Evolutionary conservation across 768 basidiomycete genomes (phyloP).

Genomic region (Suillus americanus): DNA sequence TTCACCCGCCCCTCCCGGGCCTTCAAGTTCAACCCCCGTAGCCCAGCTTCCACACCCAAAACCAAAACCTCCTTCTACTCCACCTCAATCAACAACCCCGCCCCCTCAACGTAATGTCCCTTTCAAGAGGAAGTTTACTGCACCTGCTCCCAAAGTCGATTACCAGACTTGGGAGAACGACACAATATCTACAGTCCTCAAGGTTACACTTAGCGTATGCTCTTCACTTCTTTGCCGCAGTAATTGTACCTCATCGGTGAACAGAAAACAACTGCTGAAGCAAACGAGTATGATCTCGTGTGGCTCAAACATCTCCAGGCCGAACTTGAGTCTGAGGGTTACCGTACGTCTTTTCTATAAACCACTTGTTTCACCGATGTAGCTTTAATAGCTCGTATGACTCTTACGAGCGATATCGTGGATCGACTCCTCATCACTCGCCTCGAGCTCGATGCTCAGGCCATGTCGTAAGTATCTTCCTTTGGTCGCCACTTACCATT

Average conservation of each 20-base stretch:
- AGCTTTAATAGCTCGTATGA: conserved; percentile 30
- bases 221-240: conserved; percentile 11
- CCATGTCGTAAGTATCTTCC: conserved; percentile 57
- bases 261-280: conserved; percentile 59
- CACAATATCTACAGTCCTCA: conserved; percentile 64
- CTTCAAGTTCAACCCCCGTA: conserved; percentile 21
- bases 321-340: conserved; percentile 65
- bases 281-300: conserved; percentile 64
- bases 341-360: conserved; percentile 32
- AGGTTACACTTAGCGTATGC: conserved; percentile 77
- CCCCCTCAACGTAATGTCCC: conserved; percentile 35
- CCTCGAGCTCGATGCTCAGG: conserved; percentile 73
- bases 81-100: conserved; percentile 29
- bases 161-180: conserved; percentile 72
- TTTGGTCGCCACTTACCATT: not conserved
- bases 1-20: conserved; percentile 26
- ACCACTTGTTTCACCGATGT: conserved; percentile 1
- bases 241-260: conserved; percentile 10
- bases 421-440: conserved; percentile 84
- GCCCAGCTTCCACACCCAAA: conserved; percentile 38
- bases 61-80: conserved; percentile 20
- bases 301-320: conserved; percentile 79
- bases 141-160: conserved; percentile 45
- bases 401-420: conserved; percentile 55
- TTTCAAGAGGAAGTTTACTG: conserved; percentile 49